Evolutionary conservation across 371 early-diverging fungal genomes (phyloP), one percentile per base, ranked within the genome.

Genomic region (Conidiobolus incongruus): DNA sequence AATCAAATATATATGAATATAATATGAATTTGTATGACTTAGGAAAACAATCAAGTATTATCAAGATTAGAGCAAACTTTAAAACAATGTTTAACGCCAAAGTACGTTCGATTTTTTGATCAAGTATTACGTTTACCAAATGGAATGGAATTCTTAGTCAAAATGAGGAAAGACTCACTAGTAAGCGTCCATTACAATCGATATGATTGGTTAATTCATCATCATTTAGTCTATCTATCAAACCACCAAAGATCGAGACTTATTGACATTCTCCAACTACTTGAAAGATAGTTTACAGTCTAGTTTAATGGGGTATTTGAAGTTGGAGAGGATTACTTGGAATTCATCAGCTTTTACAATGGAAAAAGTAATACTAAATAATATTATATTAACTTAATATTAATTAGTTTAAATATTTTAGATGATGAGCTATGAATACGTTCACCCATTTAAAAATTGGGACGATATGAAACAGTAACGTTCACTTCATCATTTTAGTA

Each of bases 321-420:
- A 75, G 33, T 61, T 85, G 16, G 71, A 78, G 39, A 60, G 76
- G 15, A 61, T 87, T 10, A 77, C 81, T 0, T 85, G 85, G 86
- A 61, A 67, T 49, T 71, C 71, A 11, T 74, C 81, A 1, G 82
- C 79, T 1, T 62, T 58, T 21, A 52, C 79, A 5, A 60, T 88
- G 17, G 86, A 88, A 55, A 81, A 78, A 60, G 77, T 78, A 47
- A 46, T 40, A 7, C 43, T 13, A 34, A 5, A 5, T 0, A 17
- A n/a, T n/a, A n/a, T n/a, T 38, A 19, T 39, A n/a, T 28, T 11
- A 35, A 40, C 1, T 2, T 26, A 3, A 21, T 2, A 4, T 35
- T 31, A 19, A 26, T 29, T 12, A 29, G 24, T 19, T 38, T 15
- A 32, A 28, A n/a, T n/a, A n/a, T n/a, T n/a, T 29, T 46, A 77